phyloP scores from a whole-genome alignment of 495 filamentous ascomycete genomes.

The Beverwykella pulmonaria region DNA sequence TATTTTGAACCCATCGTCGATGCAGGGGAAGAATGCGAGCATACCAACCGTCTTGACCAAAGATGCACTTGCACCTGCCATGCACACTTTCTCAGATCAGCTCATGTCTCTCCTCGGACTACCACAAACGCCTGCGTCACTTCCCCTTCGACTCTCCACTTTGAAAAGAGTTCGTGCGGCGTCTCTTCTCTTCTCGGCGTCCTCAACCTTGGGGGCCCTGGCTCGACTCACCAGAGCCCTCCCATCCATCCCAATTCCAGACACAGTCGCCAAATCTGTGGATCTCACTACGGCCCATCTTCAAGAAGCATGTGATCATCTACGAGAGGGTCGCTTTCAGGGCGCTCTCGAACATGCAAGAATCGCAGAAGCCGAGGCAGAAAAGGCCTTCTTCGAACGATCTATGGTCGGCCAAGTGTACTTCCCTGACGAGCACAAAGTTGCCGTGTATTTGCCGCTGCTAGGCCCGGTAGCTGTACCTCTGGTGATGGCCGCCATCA shows the following conservation, averaged over 20 bases:
- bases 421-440: slow-evolving; percentile 97
- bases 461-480: slow-evolving; percentile 92
- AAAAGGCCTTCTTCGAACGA: slow-evolving; percentile 97
- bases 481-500: slow-evolving; percentile 76
- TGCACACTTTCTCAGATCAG: slow-evolving; percentile 90
- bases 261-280: slow-evolving; percentile 82
- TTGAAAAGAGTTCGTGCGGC: slow-evolving; percentile 81
- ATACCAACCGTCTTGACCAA: slow-evolving; percentile 52
- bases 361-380: slow-evolving; percentile 84
- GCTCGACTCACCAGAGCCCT: slow-evolving; percentile 83
- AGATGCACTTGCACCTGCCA: slow-evolving; percentile 70
- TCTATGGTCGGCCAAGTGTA: slow-evolving; percentile 98
- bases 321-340: slow-evolving; percentile 66
- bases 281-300: slow-evolving; percentile 76
- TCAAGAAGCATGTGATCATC: slow-evolving; percentile 69
- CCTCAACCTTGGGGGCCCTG: slow-evolving; percentile 89
- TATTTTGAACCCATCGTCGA: slow-evolving; percentile 61
- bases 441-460: slow-evolving; percentile 93
- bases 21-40: slow-evolving; percentile 49
- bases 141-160: slow-evolving; percentile 83
- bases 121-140: slow-evolving; percentile 73
- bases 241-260: slow-evolving; percentile 86
- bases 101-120: slow-evolving; percentile 86
- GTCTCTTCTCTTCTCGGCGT: slow-evolving; percentile 85
- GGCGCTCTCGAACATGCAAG: slow-evolving; percentile 74